Evolutionary conservation across 257 asterid genomes (phyloP), one percentile per base, ranked within the genome.

Genomic region (Solanum pinnatisectum): DNA sequence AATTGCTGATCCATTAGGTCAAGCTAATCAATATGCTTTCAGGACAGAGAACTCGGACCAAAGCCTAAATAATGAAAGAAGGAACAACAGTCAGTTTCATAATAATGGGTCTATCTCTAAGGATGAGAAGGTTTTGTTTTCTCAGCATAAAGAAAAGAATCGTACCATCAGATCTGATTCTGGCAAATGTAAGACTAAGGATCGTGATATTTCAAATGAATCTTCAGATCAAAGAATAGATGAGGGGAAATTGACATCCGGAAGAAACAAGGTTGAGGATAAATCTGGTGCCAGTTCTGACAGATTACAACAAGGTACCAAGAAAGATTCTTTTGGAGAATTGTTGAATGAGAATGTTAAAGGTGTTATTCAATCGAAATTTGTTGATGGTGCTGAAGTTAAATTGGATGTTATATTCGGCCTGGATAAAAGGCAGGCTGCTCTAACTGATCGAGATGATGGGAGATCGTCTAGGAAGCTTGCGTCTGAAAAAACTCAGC

Each of bases 121-220:
- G 91, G 95, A 94, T 83, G 98, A 93, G 85, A 95, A 92, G 90
- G 94, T 91, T 39, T 86, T 72, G 81, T 93, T 95, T 88, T 94
- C 96, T 68, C 93, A 92, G 87, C 90, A 92, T 67, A 96, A 94
- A 91, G 98, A 94, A 81, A 93, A 91, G 88, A 87, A 42, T 89
- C 87, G 85, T 90, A 89, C 92, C 85, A 92, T 93, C 88, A 94
- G 89, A 89, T 88, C 93, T 88, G 96, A 91, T 84, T 42, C 91
- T 59, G 96, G 90, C 56, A 90, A 88, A 91, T 90, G 90, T 63
- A 91, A 89, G 81, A 89, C 35, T 60, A 95, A 90, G 91, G 90
- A 82, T 88, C 88, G 87, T 70, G 93, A 93, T 90, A 90, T 89
- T 65, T 84, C 90, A 44, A 92, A 88, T 90, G 95, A 92, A 83